Conservation (phyloP, 1,284 basidiomycete species). For the Marasmius sp. region DNA sequence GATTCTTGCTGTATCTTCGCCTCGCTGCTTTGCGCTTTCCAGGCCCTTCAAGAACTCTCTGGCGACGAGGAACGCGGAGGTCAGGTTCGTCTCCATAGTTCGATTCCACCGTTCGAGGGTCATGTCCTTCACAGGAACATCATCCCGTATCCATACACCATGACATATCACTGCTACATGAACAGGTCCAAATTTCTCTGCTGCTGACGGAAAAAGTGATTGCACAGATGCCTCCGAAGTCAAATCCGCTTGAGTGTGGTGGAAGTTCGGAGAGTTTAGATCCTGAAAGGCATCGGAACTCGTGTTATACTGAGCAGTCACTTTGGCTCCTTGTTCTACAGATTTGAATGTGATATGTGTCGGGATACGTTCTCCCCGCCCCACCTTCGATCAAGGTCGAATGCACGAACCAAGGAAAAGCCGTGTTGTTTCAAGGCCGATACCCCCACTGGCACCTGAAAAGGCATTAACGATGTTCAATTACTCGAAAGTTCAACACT, state of each 20-base stretch:
- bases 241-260: slow-evolving; percentile 57
- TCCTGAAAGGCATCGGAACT: slow-evolving; percentile 45
- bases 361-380: slow-evolving; percentile 13
- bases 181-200: slow-evolving; percentile 45
- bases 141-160: slow-evolving; percentile 49
- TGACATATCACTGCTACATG: slow-evolving; percentile 69
- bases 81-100: slow-evolving; percentile 65
- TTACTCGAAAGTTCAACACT: not conserved
- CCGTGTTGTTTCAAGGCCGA: slow-evolving; percentile 57
- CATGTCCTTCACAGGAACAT: slow-evolving; percentile 59
- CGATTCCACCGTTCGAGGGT: slow-evolving; percentile 62
- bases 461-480: not conserved
- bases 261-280: slow-evolving; percentile 40
- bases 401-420: slow-evolving; percentile 47
- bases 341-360: slow-evolving; percentile 1
- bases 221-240: slow-evolving; percentile 52
- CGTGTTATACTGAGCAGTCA: slow-evolving; percentile 74
- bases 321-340: slow-evolving; percentile 65
- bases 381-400: not conserved
- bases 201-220: slow-evolving; percentile 40
- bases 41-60: slow-evolving; percentile 59
- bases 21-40: slow-evolving; percentile 30
- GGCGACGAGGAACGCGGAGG: slow-evolving; percentile 65
- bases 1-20: slow-evolving; percentile 35
- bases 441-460: slow-evolving; percentile 66